Conservation (phyloP, 345 rosid species). For the Gossypium herbaceum region DNA sequence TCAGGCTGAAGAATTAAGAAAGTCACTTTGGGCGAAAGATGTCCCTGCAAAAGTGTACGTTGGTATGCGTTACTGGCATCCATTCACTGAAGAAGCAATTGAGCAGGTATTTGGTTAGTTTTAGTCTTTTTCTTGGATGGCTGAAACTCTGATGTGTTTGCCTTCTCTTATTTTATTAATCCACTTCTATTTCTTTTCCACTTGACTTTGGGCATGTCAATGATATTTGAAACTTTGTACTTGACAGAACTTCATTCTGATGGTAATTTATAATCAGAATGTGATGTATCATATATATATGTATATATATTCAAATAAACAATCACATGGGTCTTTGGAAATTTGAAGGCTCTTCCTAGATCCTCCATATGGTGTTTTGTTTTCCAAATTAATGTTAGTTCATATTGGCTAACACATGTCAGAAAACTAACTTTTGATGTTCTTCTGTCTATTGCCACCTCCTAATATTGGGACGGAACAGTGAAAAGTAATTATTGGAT, state of each 20-base stretch:
- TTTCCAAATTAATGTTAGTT: neutral
- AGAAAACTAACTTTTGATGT: neutral
- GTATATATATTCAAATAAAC: neutral
- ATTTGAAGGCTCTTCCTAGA: neutral
- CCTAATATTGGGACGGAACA: neutral
- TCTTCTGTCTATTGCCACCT: neutral
- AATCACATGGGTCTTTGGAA: neutral
- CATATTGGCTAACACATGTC: neutral
- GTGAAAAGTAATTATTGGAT: neutral
- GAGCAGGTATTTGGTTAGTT: constrained; percentile 57
- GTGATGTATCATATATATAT: neutral
- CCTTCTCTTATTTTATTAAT: neutral
- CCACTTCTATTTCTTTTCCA: neutral
- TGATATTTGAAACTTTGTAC: neutral
- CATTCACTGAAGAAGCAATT: constrained; percentile 98
- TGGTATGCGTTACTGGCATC: constrained; percentile 99
- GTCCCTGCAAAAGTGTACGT: constrained; percentile 95
- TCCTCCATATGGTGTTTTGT: neutral
- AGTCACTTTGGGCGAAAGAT: constrained; percentile 74
- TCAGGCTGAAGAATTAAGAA: constrained; percentile 88
- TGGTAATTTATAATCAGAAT: neutral
- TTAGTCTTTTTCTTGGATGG: neutral
- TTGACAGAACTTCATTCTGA: neutral
- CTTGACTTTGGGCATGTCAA: neutral
- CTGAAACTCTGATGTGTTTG: neutral